These are phyloP conservation scores for Annulohypoxylon stygium DNA, from an alignment of 495 filamentous ascomycete genomes.

Conservation along the genomic window DNA sequence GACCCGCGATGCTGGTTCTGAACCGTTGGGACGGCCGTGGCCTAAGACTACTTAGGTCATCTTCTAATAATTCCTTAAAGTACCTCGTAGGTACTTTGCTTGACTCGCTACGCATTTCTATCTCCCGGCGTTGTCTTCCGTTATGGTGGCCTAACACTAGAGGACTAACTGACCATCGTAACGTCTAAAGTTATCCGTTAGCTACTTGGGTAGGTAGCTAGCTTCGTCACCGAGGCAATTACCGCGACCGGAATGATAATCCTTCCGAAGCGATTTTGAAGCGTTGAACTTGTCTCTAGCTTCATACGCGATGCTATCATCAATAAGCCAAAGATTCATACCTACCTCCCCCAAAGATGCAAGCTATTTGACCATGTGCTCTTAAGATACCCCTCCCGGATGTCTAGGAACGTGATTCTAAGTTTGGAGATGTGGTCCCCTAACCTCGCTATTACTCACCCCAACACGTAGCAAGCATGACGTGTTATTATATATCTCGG, in stretches of 20 bases:
- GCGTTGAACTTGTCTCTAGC: constrained; percentile 1
- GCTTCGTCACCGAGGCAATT: not conserved
- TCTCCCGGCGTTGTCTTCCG: constrained; percentile 17
- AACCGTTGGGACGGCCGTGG: too few species aligned
- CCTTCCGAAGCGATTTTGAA: not conserved
- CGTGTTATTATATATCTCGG: not conserved
- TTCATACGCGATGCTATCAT: not conserved
- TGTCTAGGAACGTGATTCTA: constrained; percentile 31
- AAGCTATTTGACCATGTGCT: not conserved
- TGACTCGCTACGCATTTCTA: constrained; percentile 3
- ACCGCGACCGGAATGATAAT: not conserved
- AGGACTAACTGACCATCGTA: not conserved
- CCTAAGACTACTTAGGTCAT: not conserved
- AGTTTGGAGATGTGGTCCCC: not conserved
- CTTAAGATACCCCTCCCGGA: constrained; percentile 10
- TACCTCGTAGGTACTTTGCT: not conserved
- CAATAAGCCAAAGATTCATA: not conserved
- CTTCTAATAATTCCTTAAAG: not conserved
- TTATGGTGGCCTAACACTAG: not conserved
- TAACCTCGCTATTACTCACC: not conserved
- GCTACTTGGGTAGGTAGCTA: not conserved
- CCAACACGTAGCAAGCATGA: not conserved
- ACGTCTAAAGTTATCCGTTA: not conserved
- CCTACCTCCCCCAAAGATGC: not conserved
- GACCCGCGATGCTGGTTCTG: constrained; percentile 1